Conservation (phyloP, 495 filamentous ascomycete species). For the Lasiosphaeria hispida region DNA sequence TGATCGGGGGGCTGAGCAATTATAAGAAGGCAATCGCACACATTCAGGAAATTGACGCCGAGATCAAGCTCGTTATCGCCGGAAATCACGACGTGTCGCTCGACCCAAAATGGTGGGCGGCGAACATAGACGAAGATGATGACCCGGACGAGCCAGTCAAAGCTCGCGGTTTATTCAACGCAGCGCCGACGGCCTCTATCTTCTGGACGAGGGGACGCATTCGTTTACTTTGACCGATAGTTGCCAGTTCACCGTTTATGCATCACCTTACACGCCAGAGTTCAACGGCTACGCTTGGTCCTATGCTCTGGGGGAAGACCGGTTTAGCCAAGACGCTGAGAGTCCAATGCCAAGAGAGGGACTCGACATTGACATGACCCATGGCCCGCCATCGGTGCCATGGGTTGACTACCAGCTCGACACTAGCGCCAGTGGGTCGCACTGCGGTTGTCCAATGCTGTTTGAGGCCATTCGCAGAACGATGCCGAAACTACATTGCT, state of each 20-base stretch:
- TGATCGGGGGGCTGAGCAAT: conserved; percentile 49
- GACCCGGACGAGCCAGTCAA: conserved; percentile 15
- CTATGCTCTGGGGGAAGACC: conserved; percentile 52
- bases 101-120: conserved; percentile 44
- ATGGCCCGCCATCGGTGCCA: conserved; percentile 57
- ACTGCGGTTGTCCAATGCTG: conserved; percentile 51
- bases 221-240: conserved; percentile 50
- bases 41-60: conserved; percentile 49
- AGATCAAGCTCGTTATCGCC: conserved; percentile 64
- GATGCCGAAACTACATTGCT: conserved; percentile 54
- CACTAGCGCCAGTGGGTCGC: conserved; percentile 25
- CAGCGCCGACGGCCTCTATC: conserved; percentile 52
- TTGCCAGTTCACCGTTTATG: conserved; percentile 55
- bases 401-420: conserved; percentile 36
- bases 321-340: conserved; percentile 26
- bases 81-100: conserved; percentile 67
- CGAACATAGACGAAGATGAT: conserved; percentile 1
- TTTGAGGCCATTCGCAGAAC: conserved; percentile 42
- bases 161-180: conserved; percentile 25
- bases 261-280: conserved; percentile 60
- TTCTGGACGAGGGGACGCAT: conserved; percentile 58
- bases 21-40: conserved; percentile 48
- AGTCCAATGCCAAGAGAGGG: neutral
- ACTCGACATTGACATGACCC: conserved; percentile 62
- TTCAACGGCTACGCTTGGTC: conserved; percentile 61